Percentiles rank a stretch among this genome's conserved stretches.
Conservation (phyloP, 805 yeast species). For the Saccharomycodes ludwigii region DNA sequence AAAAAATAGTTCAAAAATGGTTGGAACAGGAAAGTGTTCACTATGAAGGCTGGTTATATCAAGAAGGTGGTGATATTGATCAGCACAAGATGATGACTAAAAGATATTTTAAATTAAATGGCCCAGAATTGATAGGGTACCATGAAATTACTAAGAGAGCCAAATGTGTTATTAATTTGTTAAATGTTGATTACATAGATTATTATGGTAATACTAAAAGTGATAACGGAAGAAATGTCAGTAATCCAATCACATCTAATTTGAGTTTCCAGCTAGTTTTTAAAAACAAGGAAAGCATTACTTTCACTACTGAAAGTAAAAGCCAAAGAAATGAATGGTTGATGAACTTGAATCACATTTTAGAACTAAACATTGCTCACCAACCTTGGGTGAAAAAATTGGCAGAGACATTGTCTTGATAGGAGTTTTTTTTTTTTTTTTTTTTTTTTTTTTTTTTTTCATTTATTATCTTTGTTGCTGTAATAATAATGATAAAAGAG, state of each 20-base stretch:
- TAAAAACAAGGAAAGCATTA: constrained; percentile 69
- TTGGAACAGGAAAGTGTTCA: constrained; percentile 22
- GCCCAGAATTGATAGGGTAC: constrained; percentile 62
- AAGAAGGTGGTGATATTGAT: constrained; percentile 84
- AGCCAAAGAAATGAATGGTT: constrained; percentile 60
- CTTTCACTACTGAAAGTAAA: constrained; percentile 67
- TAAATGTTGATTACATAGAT: constrained; percentile 39
- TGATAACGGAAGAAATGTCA: constrained; percentile 41
- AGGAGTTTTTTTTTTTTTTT: no score
- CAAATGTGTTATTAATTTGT: constrained; percentile 62
- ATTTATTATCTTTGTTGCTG: constrained; percentile 5
- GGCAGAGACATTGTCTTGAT: constrained; percentile 8
- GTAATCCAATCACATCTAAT: constrained; percentile 57
- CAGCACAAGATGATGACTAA: constrained; percentile 40
- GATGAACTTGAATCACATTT: constrained; percentile 39
- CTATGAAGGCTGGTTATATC: constrained; percentile 64
- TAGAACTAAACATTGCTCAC: constrained; percentile 42
- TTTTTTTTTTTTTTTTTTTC: neutral
- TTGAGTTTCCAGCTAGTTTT: constrained; percentile 68
- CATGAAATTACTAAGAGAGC: constrained; percentile 58
- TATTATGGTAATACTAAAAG: constrained; percentile 24
- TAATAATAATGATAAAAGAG: neutral
- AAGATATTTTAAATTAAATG: constrained; percentile 63
- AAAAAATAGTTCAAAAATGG: constrained; percentile 28
- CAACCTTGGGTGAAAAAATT: constrained; percentile 50